Percentiles rank a stretch among this genome's conserved stretches.
phyloP scores from a whole-genome alignment of 495 filamentous ascomycete genomes.

The Diplogelasinospora grovesii region DNA sequence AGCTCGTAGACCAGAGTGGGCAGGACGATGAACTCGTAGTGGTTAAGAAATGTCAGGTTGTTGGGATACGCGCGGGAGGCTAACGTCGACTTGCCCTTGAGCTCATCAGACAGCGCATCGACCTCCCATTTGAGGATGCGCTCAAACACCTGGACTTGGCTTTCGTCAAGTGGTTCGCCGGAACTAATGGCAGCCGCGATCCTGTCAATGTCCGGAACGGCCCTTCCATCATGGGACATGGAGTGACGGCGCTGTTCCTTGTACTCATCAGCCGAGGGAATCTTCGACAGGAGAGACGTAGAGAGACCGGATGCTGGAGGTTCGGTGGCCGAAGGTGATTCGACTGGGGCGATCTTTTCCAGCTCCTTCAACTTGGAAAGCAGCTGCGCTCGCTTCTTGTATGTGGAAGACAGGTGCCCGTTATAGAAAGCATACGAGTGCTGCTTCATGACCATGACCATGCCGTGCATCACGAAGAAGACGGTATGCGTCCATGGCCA shows the following conservation, averaged over 20 bases:
- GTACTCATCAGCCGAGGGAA: conserved; percentile 30
- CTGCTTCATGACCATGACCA: conserved; percentile 73
- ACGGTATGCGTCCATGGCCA: conserved; percentile 71
- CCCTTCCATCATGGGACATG: conserved; percentile 22
- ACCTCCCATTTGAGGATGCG: conserved; percentile 56
- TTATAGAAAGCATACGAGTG: conserved; percentile 74
- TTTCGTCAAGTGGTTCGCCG: conserved; percentile 47
- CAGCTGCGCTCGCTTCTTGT: conserved; percentile 37
- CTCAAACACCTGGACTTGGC: conserved; percentile 54
- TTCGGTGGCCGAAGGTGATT: conserved; percentile 30
- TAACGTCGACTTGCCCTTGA: conserved; percentile 49
- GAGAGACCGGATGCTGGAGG: conserved; percentile 27
- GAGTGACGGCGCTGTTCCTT: conserved; percentile 40
- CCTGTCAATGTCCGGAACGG: conserved; percentile 32
- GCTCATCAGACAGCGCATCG: conserved; percentile 53
- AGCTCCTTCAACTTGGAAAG: conserved; percentile 30
- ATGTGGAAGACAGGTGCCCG: conserved; percentile 58
- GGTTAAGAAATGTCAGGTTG: conserved; percentile 60
- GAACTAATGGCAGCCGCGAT: conserved; percentile 51
- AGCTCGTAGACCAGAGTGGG: conserved; percentile 74
- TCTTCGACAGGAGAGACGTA: conserved; percentile 32
- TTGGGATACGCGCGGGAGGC: conserved; percentile 49
- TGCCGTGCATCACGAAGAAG: conserved; percentile 63
- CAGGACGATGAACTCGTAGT: conserved; percentile 63
- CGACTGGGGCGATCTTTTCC: conserved; percentile 23